Evolutionary conservation across 23 red algal genomes (phyloP), one percentile per base, ranked within the genome.

Genomic region (Gracilaria domingensis): DNA sequence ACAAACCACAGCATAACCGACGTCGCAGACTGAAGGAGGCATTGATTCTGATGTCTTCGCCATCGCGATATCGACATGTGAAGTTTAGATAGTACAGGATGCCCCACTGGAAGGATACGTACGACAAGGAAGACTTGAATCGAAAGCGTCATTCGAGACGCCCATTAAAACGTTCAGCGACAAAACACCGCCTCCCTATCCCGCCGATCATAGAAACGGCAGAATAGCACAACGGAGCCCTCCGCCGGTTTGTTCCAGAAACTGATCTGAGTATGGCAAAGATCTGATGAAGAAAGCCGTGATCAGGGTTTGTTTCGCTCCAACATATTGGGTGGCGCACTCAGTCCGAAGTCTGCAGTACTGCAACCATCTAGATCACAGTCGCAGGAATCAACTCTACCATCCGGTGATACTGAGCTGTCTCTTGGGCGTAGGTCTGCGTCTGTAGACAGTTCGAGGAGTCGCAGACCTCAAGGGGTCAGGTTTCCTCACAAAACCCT

Each of bases 1-100:
- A 84, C 49, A 47, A 26, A 58, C 93, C 84, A 16, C 28, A 89
- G 3, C 84, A 95, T 54, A 74, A 81, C 23, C 58, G 84, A 66
- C 83, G 93, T 8, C 17, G 90, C 32, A 95, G 58, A 30, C 35
- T 95, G 32, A 30, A 62, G 25, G 85, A 95, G 66, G 75, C 93
- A 11, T 72, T 88, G 21, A 60, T 54, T 12, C 36, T 57, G 17
- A 89, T 89, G 75, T 40, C 84, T 34, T 50, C 61, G 6, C 69
- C 84, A 17, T 56, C 51, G 47, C 44, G 93, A 25, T 95, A 95
- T 82, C 79, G 83, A 26, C 93, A 95, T 62, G 86, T 90, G 49
- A 73, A 35, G 35, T 66, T 89, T 35, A 50, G 90, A 38, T 85
- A 93, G 56, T 79, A 93, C 69, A 78, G 90, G 90, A 55, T 93